Evolutionary conservation across 345 rosid species (phyloP).

Genomic region (Euphorbia lathyris): DNA sequence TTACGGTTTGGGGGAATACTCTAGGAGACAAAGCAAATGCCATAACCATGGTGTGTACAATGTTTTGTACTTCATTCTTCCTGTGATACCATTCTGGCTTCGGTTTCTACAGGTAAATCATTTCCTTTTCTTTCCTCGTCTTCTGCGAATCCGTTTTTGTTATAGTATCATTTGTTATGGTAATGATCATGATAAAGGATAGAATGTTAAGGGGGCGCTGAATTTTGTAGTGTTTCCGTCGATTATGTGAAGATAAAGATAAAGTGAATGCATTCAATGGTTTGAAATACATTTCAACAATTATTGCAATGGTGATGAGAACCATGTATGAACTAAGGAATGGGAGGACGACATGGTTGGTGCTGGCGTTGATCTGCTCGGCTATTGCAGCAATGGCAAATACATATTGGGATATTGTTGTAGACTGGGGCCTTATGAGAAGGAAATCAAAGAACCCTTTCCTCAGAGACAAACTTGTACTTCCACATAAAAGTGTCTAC

Average conservation of each 20-base stretch:
- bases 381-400: slow-evolving; percentile 42
- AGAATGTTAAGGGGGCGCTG: too few species aligned
- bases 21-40: slow-evolving; percentile 54
- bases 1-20: slow-evolving; percentile 58
- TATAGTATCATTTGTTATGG: too few species aligned
- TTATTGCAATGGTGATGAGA: slow-evolving; percentile 58
- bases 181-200: too few species aligned
- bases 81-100: slow-evolving; percentile 63
- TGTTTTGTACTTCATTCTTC: slow-evolving; percentile 56
- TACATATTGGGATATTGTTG: slow-evolving; percentile 65
- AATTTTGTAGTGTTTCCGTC: slow-evolving; percentile 51
- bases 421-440: slow-evolving; percentile 74
- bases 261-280: slow-evolving; percentile 49
- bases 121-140: not conserved
- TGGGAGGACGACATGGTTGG: slow-evolving; percentile 50
- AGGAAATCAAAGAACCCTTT: slow-evolving; percentile 56
- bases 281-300: slow-evolving; percentile 57
- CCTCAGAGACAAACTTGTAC: slow-evolving; percentile 57
- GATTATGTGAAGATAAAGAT: slow-evolving; percentile 58
- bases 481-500: slow-evolving; percentile 65
- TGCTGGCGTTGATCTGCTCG: slow-evolving; percentile 60
- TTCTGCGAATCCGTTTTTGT: too few species aligned
- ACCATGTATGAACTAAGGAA: slow-evolving; percentile 54
- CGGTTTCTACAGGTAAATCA: slow-evolving; percentile 56
- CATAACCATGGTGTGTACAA: slow-evolving; percentile 56